Base-by-base conservation (phyloP, 2,329 filamentous ascomycete genomes). In the Fusarium pseudoanthophilum region DNA sequence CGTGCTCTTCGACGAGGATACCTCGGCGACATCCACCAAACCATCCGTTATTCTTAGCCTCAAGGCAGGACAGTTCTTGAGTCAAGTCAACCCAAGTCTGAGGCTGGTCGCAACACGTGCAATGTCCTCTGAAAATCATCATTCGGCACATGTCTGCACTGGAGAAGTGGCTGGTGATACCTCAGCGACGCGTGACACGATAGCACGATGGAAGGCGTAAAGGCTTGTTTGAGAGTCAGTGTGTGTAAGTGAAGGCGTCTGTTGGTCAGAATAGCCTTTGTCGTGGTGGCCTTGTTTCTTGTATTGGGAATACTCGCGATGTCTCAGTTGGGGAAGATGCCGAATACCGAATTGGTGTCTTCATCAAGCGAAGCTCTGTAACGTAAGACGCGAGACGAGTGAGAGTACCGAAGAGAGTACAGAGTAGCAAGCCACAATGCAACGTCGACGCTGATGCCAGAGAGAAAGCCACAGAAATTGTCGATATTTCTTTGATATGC, bases 41-140 rank as follows among this genome's bases (percentile, higher is more conserved):
- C 16, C 72, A 73, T 53, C 83, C 85, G 28, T 80, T 81, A 78
- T 87, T 87, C 74, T 87, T 87, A 42, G 85, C 85, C 69, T 86
- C 82, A 56, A 87, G 83, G 63, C 85, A 87, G 13, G 83, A 84
- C 6, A 87, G 80, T 71, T 84, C 79, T 74, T 87, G 85, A 18
- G 82, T 79, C 26, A 87, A 80, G 14, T 86, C 83, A 32, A 82
- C 78, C 85, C 85, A 85, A 21, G 80, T 83, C 60, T 85, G 82
- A 49, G 67, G 73, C 11, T 81, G 78, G 45, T 77, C 80, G 76
- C 85, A 87, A 53, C 79, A 80, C 42, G 83, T 83, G 78, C 85
- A 87, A 45, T 78, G 76, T 52, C 85, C 85, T 43, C 76, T 76
- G 74, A 86, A 87, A 48, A 83, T 75, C 49, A 87, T 75, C 76